Evolutionary conservation across 139 green algal species (phyloP).

Genomic region (Diplosphaera chodatii): DNA sequence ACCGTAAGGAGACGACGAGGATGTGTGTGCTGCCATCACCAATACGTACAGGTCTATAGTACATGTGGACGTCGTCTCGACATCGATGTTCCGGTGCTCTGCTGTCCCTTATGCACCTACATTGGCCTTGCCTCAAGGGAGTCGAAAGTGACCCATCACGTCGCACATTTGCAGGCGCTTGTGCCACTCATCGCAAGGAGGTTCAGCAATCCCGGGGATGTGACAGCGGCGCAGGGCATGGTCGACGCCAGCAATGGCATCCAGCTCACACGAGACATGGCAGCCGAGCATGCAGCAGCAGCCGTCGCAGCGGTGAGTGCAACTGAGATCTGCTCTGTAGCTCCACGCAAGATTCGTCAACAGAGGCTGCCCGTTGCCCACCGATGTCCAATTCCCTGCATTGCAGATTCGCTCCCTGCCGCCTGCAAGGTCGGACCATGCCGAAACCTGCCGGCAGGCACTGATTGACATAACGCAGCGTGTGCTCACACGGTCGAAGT

Average conservation of each 20-base stretch:
- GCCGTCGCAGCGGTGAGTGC: slow-evolving; percentile 46
- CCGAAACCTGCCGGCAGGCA: slow-evolving; percentile 35
- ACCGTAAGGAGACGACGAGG: too few species aligned
- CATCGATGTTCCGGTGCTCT: too few species aligned
- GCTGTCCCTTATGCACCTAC: background rate
- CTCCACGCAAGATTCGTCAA: too few species aligned
- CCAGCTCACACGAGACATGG: slow-evolving; percentile 61
- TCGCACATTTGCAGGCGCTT: slow-evolving; percentile 36
- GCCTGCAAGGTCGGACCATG: slow-evolving; percentile 35
- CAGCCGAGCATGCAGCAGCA: slow-evolving; percentile 53
- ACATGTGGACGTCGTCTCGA: too few species aligned
- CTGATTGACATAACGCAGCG: slow-evolving; percentile 62
- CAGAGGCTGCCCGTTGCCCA: background rate
- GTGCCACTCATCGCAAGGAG: slow-evolving; percentile 70
- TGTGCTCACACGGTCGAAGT: slow-evolving; percentile 69
- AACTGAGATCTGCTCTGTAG: too few species aligned
- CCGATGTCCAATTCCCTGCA: background rate
- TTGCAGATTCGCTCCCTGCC: slow-evolving; percentile 49
- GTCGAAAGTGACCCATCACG: too few species aligned
- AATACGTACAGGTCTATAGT: too few species aligned
- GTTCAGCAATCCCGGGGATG: slow-evolving; percentile 75
- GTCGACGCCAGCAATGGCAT: slow-evolving; percentile 49
- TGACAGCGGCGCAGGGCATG: slow-evolving; percentile 31
- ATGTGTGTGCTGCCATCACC: too few species aligned
- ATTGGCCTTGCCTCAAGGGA: too few species aligned